Base-by-base conservation (phyloP, 2,329 filamentous ascomycete genomes). In the Emmonsiellopsis sp. region DNA sequence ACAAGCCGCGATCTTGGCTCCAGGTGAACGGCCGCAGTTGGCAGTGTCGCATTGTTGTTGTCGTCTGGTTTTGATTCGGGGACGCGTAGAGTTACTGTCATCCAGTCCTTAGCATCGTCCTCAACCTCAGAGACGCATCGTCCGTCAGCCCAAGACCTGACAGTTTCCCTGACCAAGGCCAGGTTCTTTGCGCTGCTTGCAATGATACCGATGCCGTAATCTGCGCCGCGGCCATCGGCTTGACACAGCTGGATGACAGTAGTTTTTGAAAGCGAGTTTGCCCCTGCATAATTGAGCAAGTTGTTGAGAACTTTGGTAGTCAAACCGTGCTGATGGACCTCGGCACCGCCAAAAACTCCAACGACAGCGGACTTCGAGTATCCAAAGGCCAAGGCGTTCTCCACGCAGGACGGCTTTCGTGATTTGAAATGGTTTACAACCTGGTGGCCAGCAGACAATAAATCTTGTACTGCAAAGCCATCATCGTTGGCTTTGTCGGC, bases 181-280 rank as follows among this genome's bases (percentile, higher is more conserved):
- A 46, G 21, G 21, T 21, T 21, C 11, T 11, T 5, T 5, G 40
- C 21, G n/a, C 27, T 39, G 32, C 13, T 9, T 34, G 31, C 40
- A n/a, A 49, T 31, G 27, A 37, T 32, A 51, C 34, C 31, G 44
- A 42, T 11, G 37, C 14, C 47, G 27, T 44, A 51, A n/a, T 54
- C 47, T 11, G 52, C 33, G 32, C 17, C 36, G 21, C 32, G 31
- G 11, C 42, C 47, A 14, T 54, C 21, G 11, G 4, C 32, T 7
- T 32, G 37, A 33, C 52, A 54, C 10, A 54, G 21, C 45, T 54
- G 52, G 10, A 54, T 8, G 32, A 27, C 21, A 27, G 21, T 27
- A 27, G 21, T 27, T 27, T 27, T 27, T 27, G 21, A 27, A 27
- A 27, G 21, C 32, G 21, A 31, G 45, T 48, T 48, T 48, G 21